phyloP scores from a whole-genome alignment of 176 grass and related monocot species.

The Bromus sterilis region DNA sequence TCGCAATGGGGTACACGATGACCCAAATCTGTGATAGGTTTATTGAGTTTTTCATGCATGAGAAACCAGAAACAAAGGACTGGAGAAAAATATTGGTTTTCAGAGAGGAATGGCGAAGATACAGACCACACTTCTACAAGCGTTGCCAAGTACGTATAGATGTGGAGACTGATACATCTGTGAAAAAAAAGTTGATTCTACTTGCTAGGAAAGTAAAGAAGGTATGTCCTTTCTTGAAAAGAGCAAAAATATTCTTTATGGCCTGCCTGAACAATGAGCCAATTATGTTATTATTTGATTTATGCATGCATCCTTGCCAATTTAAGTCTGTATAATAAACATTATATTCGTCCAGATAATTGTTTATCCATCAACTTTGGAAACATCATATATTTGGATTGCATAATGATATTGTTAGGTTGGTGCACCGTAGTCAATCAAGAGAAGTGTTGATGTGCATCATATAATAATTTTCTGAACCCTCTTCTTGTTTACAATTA shows the following conservation, averaged over 20 bases:
- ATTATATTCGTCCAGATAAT: neutral
- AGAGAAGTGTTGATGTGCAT: neutral
- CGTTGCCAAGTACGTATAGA: constrained; percentile 37
- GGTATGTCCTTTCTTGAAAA: constrained; percentile 14
- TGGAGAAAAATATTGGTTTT: constrained; percentile 88
- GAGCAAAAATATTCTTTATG: neutral
- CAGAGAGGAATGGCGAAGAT: constrained; percentile 91
- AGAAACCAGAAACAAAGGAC: constrained; percentile 80
- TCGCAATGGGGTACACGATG: constrained; percentile 80
- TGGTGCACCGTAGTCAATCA: neutral
- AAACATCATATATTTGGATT: neutral
- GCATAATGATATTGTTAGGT: neutral
- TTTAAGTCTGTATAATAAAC: neutral
- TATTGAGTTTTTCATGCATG: constrained; percentile 82
- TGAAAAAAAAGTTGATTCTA: constrained; percentile 71
- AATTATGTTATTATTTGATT: constrained; percentile 29
- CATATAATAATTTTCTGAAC: neutral
- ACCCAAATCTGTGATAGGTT: constrained; percentile 76
- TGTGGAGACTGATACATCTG: constrained; percentile 40
- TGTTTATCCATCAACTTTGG: neutral
- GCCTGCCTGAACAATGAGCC: constrained; percentile 7
- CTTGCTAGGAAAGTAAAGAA: constrained; percentile 92
- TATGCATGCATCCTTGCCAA: neutral
- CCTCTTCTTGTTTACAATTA: constrained; percentile 8
- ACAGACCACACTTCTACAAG: constrained; percentile 54